A percentile compares a stretch with the other conserved stretches of the same genome.
These are phyloP conservation scores for Hymenoscyphus fraxineus DNA, from an alignment of 2,329 filamentous ascomycete genomes.

Conservation along the genomic window DNA sequence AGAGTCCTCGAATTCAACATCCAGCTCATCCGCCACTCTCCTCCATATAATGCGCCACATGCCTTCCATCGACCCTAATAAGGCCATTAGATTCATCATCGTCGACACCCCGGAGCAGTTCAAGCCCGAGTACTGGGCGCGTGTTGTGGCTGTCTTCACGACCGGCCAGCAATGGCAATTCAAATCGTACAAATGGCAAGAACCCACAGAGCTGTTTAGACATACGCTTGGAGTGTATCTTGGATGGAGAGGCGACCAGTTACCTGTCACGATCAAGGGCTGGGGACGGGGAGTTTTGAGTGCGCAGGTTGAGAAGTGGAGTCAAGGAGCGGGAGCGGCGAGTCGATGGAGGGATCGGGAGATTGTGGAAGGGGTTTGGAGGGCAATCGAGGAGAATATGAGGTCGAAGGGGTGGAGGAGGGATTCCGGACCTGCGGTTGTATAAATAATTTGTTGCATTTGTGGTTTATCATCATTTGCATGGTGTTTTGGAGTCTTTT, in stretches of 20 bases:
- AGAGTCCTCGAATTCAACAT: conserved; percentile 57
- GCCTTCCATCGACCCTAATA: conserved; percentile 63
- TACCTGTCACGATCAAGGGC: conserved; percentile 71
- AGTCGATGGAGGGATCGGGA: conserved; percentile 80
- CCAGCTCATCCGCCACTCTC: conserved; percentile 68
- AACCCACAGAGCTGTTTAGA: conserved; percentile 81
- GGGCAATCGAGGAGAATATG: conserved; percentile 84
- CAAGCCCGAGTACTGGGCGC: conserved; percentile 96
- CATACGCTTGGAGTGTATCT: conserved; percentile 86
- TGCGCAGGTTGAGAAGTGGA: conserved; percentile 82
- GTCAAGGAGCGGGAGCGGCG: conserved; percentile 44
- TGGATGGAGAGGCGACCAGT: conserved; percentile 81
- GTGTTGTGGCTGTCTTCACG: conserved; percentile 93
- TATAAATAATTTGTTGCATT: conserved; percentile 7
- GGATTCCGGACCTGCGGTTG: conserved; percentile 55
- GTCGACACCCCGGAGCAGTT: conserved; percentile 92
- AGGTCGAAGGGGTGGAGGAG: conserved; percentile 75
- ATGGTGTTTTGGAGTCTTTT: conserved; percentile 12
- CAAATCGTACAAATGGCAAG: conserved; percentile 95
- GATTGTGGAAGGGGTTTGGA: conserved; percentile 91
- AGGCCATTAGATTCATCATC: conserved; percentile 87
- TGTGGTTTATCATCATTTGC: conserved; percentile 10
- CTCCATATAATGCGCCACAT: conserved; percentile 79
- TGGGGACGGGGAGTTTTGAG: conserved; percentile 84
- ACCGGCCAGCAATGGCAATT: conserved; percentile 99